Evolutionary conservation across 805 yeast species (phyloP).

Genomic region (Candida rishiriensis): DNA sequence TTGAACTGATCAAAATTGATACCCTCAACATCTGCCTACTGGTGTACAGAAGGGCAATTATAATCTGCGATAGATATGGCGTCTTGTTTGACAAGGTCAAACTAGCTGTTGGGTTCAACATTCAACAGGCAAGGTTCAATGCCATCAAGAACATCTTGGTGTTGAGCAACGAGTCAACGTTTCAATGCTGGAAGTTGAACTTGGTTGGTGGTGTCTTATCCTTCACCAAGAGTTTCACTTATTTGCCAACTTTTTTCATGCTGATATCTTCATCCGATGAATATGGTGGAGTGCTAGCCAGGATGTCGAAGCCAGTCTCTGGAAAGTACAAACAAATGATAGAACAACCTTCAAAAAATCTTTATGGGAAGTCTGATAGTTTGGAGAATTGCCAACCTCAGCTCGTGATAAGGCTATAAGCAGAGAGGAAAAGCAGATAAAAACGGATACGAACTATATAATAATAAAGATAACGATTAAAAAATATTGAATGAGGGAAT

Average conservation of each 20-base stretch:
- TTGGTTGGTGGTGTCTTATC: neutral
- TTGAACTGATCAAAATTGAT: neutral
- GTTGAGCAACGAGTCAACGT: neutral
- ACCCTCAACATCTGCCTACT: neutral
- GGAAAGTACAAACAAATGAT: neutral
- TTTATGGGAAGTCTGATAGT: neutral
- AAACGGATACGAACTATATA: no score
- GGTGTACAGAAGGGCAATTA: neutral
- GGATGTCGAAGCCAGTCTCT: no score
- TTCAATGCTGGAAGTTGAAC: neutral
- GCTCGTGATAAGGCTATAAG: neutral
- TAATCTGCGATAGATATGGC: conserved; percentile 1
- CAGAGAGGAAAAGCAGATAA: no score
- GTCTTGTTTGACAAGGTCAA: neutral
- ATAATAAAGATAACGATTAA: no score
- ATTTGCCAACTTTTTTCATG: neutral
- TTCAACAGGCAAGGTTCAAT: neutral
- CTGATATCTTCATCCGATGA: neutral
- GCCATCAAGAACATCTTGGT: neutral
- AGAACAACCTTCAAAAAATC: neutral
- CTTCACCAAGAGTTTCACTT: neutral
- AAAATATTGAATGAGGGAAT: no score
- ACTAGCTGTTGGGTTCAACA: neutral
- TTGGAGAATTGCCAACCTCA: neutral
- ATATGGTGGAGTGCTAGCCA: no score